Base-by-base conservation (phyloP, 176 grass and related monocot species). In the Zoysia japonica region DNA sequence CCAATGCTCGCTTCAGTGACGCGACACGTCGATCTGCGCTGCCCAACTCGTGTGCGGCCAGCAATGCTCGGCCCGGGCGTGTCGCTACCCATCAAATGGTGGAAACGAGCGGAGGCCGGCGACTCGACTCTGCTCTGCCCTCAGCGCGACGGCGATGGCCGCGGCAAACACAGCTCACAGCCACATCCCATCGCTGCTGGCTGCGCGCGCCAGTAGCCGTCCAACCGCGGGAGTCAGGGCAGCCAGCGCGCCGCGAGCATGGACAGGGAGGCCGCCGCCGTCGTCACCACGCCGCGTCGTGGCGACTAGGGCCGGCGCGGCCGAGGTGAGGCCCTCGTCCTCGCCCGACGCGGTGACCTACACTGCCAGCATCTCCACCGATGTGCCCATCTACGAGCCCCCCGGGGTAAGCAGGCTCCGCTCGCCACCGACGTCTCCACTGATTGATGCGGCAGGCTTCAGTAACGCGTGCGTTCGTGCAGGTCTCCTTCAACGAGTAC, bases 401-500 rank as follows among this genome's bases (percentile, higher is more conserved):
- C 69, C 86, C 7, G 92, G 92, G 76, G 92, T 89, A 85, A 89
- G 62, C 75, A 67, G 3, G 1, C 56, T 56, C 7, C 7, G n/a
- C 57, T 35, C 19, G 57, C 19, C 20, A 11, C 59, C 59, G 11
- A 1, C 59, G 11, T 61, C 28, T 61, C 59, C 59, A 36, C 35
- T 38, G 64, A 38, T 43, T 49, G 47, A 52, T 41, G 12, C 5
- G 48, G 47, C 10, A 7, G 38, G 45, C 3, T 50, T 37, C 9
- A 6, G n/a, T 61, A 61, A 61, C 59, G 8, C 4, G 47, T 54
- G 35, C 3, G 61, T 12, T 41, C 40, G 35, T 85, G 71, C 79
- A 91, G 92, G 86, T 77, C 52, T 89, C 86, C 61, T 94, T 94
- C 61, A 89, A 91, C 76, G 89, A 91, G 76, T 94, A 94, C 82